Base-by-base conservation (phyloP, 164 flowering plant genomes). In the Piper betle region DNA sequence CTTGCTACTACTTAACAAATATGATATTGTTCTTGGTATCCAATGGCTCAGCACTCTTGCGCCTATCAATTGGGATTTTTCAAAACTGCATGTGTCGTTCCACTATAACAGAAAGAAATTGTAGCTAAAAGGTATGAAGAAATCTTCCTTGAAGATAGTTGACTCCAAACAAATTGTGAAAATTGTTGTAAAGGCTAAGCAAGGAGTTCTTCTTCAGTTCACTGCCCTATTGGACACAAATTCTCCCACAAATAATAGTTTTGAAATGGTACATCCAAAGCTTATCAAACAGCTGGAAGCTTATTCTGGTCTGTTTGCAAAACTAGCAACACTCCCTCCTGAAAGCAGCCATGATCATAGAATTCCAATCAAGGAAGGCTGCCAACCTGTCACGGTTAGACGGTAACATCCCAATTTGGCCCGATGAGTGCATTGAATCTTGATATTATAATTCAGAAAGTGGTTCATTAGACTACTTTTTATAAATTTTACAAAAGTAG, bases 61-160 rank as follows among this genome's bases (percentile, higher is more conserved):
- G 2, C 3, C 43, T 5, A 46, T 62, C 25, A 25, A 15, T 2
- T 62, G 56, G 37, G 39, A 62, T 53, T 62, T 55, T 55, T 52
- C 52, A 25, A 11, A 62, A 37, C 7, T 62, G 40, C 52, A 55
- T 11, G 50, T 62, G 64, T 41, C 37, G 0, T 62, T 62, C 19
- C 4, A 11, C 0, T 62, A 42, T 41, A 37, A 52, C 7, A 17
- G 39, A 4, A 40, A 52, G 53, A 13, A 4, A 16, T 12, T 17
- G 0, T 3, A 6, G 17, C 38, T 62, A 13, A 43, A 62, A n/a
- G 62, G 52, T 5, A n/a, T 59, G 8, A 4, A 5, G 2, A 25
- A 25, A 25, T 25, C 33, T 25, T 25, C 33, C 33, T 25, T 25
- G 33, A 25, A 25, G 33, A 25, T 25, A 25, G 53, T 18, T 38